These are phyloP conservation scores for Chenopodium album DNA, from an alignment of 148 eudicot genomes.

Conservation along the genomic window DNA sequence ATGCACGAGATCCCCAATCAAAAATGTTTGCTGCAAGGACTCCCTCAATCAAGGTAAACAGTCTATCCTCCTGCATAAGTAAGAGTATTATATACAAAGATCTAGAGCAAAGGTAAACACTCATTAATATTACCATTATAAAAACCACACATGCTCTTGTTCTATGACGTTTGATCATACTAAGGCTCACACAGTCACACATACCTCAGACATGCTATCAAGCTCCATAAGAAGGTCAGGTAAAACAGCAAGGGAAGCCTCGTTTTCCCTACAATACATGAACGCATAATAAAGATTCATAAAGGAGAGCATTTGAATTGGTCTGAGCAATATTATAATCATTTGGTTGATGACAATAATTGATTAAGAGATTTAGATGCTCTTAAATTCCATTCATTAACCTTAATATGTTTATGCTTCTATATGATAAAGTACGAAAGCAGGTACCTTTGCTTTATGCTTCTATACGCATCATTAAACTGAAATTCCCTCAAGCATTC, in stretches of 20 bases:
- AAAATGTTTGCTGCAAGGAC: slow-evolving; percentile 98
- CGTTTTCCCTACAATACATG: slow-evolving; percentile 69
- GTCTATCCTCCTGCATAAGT: slow-evolving; percentile 62
- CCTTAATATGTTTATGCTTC: neutral
- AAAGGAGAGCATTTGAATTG: neutral
- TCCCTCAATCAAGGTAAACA: slow-evolving; percentile 86
- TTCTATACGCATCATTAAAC: slow-evolving; percentile 85
- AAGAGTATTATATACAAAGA: neutral
- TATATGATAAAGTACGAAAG: neutral
- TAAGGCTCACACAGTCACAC: neutral
- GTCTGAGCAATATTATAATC: neutral
- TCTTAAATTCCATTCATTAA: neutral
- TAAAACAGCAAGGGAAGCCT: slow-evolving; percentile 95
- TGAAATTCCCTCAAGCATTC: slow-evolving; percentile 97
- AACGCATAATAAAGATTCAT: slow-evolving; percentile 1
- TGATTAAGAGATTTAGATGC: neutral
- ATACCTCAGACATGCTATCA: slow-evolving; percentile 89
- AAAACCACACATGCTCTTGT: neutral
- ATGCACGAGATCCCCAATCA: slow-evolving; percentile 99
- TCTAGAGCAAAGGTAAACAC: neutral
- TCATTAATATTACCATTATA: neutral
- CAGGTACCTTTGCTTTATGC: slow-evolving; percentile 84
- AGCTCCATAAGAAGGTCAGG: slow-evolving; percentile 86
- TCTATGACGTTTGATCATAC: neutral
- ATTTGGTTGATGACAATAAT: neutral